Conservation (phyloP, 2,329 filamentous ascomycete species). For the Dothistroma septosporum region DNA sequence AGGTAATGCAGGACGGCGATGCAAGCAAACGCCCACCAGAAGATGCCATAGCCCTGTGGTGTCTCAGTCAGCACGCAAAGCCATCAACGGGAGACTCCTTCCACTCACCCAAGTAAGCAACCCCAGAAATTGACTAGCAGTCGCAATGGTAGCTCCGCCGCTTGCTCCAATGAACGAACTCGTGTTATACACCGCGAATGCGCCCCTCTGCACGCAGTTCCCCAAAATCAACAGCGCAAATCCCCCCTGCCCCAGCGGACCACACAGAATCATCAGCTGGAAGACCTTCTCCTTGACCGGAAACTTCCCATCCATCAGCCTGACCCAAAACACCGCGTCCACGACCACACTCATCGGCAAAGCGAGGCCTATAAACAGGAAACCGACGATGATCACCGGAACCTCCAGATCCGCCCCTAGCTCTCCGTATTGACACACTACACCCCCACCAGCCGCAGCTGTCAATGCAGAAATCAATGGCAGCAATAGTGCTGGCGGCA, state of each 20-base stretch:
- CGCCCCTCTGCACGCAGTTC: conserved; percentile 9
- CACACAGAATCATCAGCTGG: conserved; percentile 20
- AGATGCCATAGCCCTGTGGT: conserved; percentile 10
- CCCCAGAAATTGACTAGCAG: conserved; percentile 9
- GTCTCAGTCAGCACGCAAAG: background rate
- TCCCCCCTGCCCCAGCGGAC: conserved; percentile 16
- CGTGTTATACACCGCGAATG: conserved; percentile 6
- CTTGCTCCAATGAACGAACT: background rate
- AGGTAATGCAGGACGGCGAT: conserved; percentile 9
- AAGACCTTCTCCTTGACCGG: conserved; percentile 15
- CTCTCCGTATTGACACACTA: conserved; percentile 15
- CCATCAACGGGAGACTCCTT: background rate
- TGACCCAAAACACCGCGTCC: conserved; percentile 9
- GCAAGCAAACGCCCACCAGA: conserved; percentile 16
- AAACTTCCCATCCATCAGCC: conserved; percentile 12
- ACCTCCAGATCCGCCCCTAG: conserved; percentile 13
- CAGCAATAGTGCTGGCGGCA: conserved; percentile 9
- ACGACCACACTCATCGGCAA: conserved; percentile 9
- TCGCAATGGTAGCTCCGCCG: conserved; percentile 5
- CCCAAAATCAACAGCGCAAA: conserved; percentile 19
- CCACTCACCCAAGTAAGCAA: conserved; percentile 8
- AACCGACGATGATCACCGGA: conserved; percentile 14
- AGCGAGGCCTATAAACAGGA: conserved; percentile 14
- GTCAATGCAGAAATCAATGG: conserved; percentile 15
- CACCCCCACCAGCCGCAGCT: conserved; percentile 11